Evolutionary conservation across 495 filamentous ascomycete genomes (phyloP).

Genomic region (Aspergillus asperescens): DNA sequence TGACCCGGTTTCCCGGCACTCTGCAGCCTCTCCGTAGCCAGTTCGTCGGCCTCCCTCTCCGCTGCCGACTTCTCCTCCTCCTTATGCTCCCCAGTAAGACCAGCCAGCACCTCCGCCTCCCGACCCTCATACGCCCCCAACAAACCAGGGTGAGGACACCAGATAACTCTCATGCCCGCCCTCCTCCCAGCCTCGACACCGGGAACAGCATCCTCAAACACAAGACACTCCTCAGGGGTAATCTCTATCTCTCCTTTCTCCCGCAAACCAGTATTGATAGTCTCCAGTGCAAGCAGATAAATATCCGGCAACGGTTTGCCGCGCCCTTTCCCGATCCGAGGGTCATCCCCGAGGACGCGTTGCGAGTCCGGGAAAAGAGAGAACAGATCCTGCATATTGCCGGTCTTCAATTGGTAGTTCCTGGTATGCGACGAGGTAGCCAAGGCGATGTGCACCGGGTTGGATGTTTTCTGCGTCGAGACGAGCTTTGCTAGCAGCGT

Average conservation of each 20-base stretch:
- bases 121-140: slow-evolving; percentile 67
- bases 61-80: slow-evolving; percentile 45
- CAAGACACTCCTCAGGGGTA: slow-evolving; percentile 79
- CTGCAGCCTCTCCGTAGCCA: slow-evolving; percentile 41
- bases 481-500: slow-evolving; percentile 55
- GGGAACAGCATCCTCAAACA: slow-evolving; percentile 92
- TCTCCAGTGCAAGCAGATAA: slow-evolving; percentile 79
- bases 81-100: slow-evolving; percentile 63
- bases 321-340: slow-evolving; percentile 67
- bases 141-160: slow-evolving; percentile 82
- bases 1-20: slow-evolving; percentile 43
- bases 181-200: slow-evolving; percentile 87
- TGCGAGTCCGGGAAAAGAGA: slow-evolving; percentile 59
- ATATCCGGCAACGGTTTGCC: slow-evolving; percentile 97
- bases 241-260: slow-evolving; percentile 60
- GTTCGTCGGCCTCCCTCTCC: slow-evolving; percentile 42
- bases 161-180: slow-evolving; percentile 92
- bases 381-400: slow-evolving; percentile 70
- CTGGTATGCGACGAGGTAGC: slow-evolving; percentile 68
- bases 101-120: slow-evolving; percentile 80
- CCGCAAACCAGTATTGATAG: slow-evolving; percentile 68
- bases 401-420: slow-evolving; percentile 78
- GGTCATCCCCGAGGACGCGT: slow-evolving; percentile 81
- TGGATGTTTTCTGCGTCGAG: slow-evolving; percentile 35
- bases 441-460: slow-evolving; percentile 71